Evolutionary conservation across 345 rosid species (phyloP).

Genomic region (Jatropha curcas): DNA sequence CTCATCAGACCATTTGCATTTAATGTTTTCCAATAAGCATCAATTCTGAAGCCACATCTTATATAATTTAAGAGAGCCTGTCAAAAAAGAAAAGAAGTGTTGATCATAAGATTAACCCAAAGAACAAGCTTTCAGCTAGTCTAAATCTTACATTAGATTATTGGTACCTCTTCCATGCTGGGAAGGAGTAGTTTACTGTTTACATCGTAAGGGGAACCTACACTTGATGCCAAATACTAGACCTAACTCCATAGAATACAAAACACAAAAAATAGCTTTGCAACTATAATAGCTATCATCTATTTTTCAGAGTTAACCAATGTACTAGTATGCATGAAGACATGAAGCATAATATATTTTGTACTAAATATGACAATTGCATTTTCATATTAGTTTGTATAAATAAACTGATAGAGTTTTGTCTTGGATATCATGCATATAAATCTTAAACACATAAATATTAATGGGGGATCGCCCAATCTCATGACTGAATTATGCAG

Average conservation of each 20-base stretch:
- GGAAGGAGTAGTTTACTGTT: neutral
- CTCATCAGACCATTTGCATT: slow-evolving; percentile 40
- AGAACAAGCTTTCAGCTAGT: neutral
- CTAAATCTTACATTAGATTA: neutral
- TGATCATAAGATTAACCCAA: slow-evolving; percentile 1
- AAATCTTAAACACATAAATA: neutral
- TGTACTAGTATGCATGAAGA: neutral
- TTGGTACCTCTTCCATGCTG: too few species aligned
- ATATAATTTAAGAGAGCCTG: slow-evolving; percentile 45
- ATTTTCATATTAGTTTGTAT: too few species aligned
- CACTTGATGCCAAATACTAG: too few species aligned
- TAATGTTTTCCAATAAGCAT: slow-evolving; percentile 44
- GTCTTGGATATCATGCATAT: neutral
- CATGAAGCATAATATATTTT: neutral
- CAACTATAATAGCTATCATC: neutral
- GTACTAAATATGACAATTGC: neutral
- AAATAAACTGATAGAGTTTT: neutral
- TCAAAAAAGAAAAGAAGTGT: slow-evolving; percentile 9
- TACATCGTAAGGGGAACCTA: neutral
- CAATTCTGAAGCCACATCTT: slow-evolving; percentile 33
- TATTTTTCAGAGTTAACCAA: neutral
- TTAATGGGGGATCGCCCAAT: neutral
- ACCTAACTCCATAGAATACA: neutral
- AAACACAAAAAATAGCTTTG: neutral
- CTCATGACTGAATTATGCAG: neutral